phyloP scores from a whole-genome alignment of 169 alveolate species.

The Plasmodium inui region DNA sequence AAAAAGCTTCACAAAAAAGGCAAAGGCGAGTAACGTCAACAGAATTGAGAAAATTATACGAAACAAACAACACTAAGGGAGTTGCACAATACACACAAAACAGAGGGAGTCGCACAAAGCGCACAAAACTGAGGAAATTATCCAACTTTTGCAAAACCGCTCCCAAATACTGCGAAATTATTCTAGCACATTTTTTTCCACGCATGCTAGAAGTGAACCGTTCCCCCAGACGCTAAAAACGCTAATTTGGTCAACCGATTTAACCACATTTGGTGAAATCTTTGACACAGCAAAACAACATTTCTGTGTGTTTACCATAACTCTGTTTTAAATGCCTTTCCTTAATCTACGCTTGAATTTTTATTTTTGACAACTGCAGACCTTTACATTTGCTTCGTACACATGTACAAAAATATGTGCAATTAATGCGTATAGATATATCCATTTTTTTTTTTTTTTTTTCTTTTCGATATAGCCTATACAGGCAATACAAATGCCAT shows the following conservation, averaged over 20 bases:
- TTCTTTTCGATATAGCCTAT: not conserved
- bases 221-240: not conserved
- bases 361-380: not conserved
- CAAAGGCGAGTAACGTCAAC: not conserved
- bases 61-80: not conserved
- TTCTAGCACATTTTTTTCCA: constrained; percentile 10
- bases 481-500: not conserved
- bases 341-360: constrained; percentile 14
- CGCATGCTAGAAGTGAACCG: not conserved
- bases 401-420: not conserved
- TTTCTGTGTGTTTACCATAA: not conserved
- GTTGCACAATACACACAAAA: not conserved
- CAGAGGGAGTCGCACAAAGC: not conserved
- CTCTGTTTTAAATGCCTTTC: not conserved
- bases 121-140: not conserved
- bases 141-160: not conserved
- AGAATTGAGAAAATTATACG: not conserved
- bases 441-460: not conserved
- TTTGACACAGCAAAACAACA: not conserved
- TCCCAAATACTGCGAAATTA: not conserved
- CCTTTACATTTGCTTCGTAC: not conserved
- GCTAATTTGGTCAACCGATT: not conserved
- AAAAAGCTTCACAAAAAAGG: not conserved
- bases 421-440: not conserved
- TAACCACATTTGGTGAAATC: not conserved